A percentile compares a stretch with the other conserved stretches of the same genome.
Evolutionary conservation across 225 moss, liverwort and hornwort genomes (phyloP).

Genomic region (Antitrichia curtipendula): DNA sequence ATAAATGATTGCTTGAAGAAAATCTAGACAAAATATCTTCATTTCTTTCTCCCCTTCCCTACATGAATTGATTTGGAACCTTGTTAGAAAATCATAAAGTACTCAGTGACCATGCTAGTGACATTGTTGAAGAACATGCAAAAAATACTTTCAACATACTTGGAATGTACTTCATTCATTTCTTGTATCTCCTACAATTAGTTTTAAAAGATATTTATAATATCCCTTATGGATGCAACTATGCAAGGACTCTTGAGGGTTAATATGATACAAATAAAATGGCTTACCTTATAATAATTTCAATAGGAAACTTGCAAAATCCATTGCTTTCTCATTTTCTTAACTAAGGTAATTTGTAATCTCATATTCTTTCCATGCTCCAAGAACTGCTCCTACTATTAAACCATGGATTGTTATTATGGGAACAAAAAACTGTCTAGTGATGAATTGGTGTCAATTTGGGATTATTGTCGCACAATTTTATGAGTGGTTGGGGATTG

Average conservation of each 20-base stretch:
- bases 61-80: background rate
- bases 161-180: background rate
- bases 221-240: fast-evolving
- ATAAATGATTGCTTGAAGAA: too few species aligned
- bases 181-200: fast-evolving
- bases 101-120: fast-evolving
- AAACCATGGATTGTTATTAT: too few species aligned
- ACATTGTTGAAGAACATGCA: background rate
- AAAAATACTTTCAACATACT: background rate
- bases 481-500: too few species aligned
- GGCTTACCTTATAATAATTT: background rate
- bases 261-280: background rate
- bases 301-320: background rate
- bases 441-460: too few species aligned
- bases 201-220: background rate
- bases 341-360: background rate
- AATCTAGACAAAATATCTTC: too few species aligned
- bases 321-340: background rate
- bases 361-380: too few species aligned
- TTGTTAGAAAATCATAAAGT: background rate
- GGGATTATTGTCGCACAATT: too few species aligned
- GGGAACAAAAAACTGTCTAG: too few species aligned
- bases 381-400: too few species aligned
- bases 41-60: background rate
- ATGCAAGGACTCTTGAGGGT: background rate